Conservation (phyloP, 2,329 filamentous ascomycete species). For the Mycogone perniciosa region DNA sequence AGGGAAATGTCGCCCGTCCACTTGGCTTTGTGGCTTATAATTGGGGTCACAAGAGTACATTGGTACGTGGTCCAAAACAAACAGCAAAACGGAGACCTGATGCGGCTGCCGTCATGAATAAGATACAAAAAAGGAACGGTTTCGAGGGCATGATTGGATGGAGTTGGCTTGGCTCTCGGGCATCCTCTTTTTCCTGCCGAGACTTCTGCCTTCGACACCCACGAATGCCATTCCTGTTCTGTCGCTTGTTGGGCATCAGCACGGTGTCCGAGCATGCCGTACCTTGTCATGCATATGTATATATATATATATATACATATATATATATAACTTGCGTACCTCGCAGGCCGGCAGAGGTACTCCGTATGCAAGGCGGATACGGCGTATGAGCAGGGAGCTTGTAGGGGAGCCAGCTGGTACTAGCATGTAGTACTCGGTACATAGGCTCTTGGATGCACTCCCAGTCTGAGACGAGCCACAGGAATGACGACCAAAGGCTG, state of each 20-base stretch:
- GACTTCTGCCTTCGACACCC: not conserved
- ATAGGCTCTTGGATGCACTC: not conserved
- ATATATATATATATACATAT: too few species aligned
- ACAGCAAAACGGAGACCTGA: not conserved
- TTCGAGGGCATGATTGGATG: not conserved
- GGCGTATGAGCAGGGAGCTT: not conserved
- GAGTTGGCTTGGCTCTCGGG: not conserved
- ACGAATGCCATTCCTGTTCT: not conserved
- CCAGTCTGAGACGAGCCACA: not conserved
- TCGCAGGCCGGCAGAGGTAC: not conserved
- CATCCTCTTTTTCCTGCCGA: not conserved
- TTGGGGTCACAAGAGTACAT: not conserved
- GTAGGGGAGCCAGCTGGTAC: not conserved
- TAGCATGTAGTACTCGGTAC: not conserved
- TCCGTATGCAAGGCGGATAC: not conserved
- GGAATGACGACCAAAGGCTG: not conserved
- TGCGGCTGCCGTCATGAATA: not conserved
- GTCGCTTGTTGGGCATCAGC: not conserved
- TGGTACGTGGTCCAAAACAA: not conserved
- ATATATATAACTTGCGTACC: too few species aligned
- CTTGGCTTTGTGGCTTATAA: not conserved
- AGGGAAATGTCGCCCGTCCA: not conserved
- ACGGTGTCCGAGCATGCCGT: not conserved
- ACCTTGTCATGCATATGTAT: not conserved
- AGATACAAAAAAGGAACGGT: not conserved